Percentiles rank a stretch among this genome's conserved stretches.
phyloP scores from a whole-genome alignment of 495 filamentous ascomycete species.

The Hamigera avellanea region DNA sequence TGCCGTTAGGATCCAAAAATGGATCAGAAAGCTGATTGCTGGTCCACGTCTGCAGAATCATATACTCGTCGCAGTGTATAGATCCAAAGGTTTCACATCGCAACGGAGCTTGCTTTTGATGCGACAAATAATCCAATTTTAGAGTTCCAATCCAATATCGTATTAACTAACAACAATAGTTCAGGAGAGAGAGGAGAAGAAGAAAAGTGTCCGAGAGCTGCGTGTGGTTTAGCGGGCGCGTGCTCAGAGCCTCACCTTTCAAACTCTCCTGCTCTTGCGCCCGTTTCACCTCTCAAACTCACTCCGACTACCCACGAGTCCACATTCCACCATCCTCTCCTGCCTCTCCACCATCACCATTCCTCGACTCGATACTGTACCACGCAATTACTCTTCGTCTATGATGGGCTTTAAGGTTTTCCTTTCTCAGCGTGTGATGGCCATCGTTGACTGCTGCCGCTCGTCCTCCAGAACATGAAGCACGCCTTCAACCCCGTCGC shows the following conservation, averaged over 20 bases:
- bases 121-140: neutral
- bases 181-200: no score
- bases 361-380: neutral
- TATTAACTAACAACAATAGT: no score
- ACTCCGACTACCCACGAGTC: no score
- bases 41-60: no score
- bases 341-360: conserved; percentile 1
- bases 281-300: neutral
- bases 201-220: no score
- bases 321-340: neutral
- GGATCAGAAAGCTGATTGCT: neutral
- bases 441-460: conserved; percentile 12
- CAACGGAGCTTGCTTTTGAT: neutral
- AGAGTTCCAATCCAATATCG: neutral
- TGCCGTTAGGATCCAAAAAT: neutral
- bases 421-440: conserved; percentile 13
- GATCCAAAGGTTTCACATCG: no score
- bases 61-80: no score
- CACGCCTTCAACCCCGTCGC: conserved; percentile 10
- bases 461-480: conserved; percentile 19
- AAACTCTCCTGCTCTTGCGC: neutral
- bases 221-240: conserved; percentile 8
- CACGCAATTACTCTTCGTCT: neutral
- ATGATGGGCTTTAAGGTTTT: conserved; percentile 6
- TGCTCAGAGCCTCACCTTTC: conserved; percentile 9